phyloP scores from a whole-genome alignment of 805 yeast genomes.

The Myxozyma udenii region DNA sequence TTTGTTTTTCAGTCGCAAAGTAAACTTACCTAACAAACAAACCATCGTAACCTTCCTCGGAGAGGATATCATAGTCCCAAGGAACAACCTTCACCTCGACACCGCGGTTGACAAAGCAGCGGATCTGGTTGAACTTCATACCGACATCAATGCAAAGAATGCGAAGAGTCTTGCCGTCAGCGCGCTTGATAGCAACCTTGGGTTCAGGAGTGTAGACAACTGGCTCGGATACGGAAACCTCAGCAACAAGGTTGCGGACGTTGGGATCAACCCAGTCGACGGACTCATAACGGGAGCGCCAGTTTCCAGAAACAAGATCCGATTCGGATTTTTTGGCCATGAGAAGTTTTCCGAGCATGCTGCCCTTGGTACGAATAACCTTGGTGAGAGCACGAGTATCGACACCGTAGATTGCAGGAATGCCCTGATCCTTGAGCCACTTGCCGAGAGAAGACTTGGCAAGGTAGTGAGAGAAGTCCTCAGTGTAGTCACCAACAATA shows the following conservation, averaged over 20 bases:
- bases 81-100: conserved; percentile 95
- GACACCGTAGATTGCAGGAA: conserved; percentile 97
- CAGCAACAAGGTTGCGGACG: conserved; percentile 82
- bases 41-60: conserved; percentile 84
- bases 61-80: conserved; percentile 79
- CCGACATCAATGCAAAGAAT: conserved; percentile 94
- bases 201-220: conserved; percentile 69
- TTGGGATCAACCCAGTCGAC: conserved; percentile 96
- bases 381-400: conserved; percentile 95
- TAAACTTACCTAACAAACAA: conserved; percentile 48
- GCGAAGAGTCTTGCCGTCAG: conserved; percentile 75
- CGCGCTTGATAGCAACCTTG: conserved; percentile 49
- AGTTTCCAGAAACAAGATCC: conserved; percentile 43
- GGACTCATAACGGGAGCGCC: conserved; percentile 63
- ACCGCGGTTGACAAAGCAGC: conserved; percentile 95
- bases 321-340: conserved; percentile 45
- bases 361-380: conserved; percentile 86
- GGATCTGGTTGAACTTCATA: conserved; percentile 95
- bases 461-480: conserved; percentile 88
- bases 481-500: conserved; percentile 94
- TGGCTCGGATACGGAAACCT: conserved; percentile 78
- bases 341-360: conserved; percentile 85
- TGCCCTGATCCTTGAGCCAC: conserved; percentile 87
- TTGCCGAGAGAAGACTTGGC: conserved; percentile 89
- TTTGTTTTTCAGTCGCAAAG: not conserved